Percentiles rank a stretch among this genome's conserved stretches.
Evolutionary conservation across 495 filamentous ascomycete genomes (phyloP).

Genomic region (Usnea hakonensis): DNA sequence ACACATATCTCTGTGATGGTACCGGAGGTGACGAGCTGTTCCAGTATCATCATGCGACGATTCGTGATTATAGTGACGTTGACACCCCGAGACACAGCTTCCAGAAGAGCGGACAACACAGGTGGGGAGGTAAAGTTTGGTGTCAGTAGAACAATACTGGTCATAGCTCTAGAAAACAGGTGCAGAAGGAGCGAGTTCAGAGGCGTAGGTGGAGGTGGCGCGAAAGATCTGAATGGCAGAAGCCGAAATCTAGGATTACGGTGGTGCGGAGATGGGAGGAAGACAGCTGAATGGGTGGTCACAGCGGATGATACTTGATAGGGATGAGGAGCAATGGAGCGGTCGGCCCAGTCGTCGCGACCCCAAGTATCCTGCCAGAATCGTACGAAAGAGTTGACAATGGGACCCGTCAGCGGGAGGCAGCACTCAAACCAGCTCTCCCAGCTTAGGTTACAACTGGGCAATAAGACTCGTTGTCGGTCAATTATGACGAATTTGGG

Average conservation of each 20-base stretch:
- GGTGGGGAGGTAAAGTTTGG: constrained; percentile 60
- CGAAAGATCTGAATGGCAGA: constrained; percentile 21
- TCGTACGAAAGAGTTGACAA: constrained; percentile 44
- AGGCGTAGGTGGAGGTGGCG: constrained; percentile 43
- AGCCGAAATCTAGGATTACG: constrained; percentile 47
- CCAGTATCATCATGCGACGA: constrained; percentile 59
- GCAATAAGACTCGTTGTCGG: constrained; percentile 49
- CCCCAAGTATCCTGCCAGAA: constrained; percentile 57
- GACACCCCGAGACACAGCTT: constrained; percentile 47
- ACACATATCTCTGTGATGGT: constrained; percentile 55
- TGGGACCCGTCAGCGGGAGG: constrained; percentile 49
- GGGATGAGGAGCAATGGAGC: neutral
- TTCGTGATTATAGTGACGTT: constrained; percentile 56
- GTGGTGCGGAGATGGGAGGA: constrained; percentile 65
- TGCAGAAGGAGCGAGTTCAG: constrained; percentile 56
- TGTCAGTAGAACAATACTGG: constrained; percentile 56
- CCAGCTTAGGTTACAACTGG: constrained; percentile 70
- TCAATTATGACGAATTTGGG: constrained; percentile 70
- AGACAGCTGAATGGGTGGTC: constrained; percentile 34
- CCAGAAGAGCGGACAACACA: constrained; percentile 47
- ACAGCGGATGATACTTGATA: neutral
- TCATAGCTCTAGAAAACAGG: constrained; percentile 43
- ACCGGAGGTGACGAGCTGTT: constrained; percentile 64
- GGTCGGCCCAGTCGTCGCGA: constrained; percentile 17
- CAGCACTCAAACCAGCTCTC: constrained; percentile 69